A percentile compares a stretch with the other conserved stretches of the same genome.
Conservation (phyloP, 768 basidiomycete species). For the Mycena filopes region DNA sequence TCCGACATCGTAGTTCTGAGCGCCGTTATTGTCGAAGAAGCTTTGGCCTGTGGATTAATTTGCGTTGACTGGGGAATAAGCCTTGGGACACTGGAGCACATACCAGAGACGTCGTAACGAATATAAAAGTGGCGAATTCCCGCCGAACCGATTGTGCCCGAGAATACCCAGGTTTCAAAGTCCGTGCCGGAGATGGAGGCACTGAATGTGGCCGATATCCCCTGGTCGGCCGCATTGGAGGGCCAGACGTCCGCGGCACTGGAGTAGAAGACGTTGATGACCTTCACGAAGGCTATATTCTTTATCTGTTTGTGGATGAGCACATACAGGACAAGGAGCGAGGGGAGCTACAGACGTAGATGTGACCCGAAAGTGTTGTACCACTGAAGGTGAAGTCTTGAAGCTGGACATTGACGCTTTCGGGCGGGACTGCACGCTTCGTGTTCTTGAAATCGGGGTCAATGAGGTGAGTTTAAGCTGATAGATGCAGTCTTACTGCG, state of each 20-base stretch:
- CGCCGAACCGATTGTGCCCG: constrained; percentile 1
- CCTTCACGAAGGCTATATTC: constrained; percentile 8
- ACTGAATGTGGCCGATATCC: constrained; percentile 6
- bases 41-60: background rate
- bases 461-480: too few relatives aligned
- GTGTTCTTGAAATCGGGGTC: too few relatives aligned
- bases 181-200: constrained; percentile 11
- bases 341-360: background rate
- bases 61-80: too few relatives aligned
- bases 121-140: constrained; percentile 14
- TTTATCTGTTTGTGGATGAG: constrained; percentile 2
- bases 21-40: constrained; percentile 11
- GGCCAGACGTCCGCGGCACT: constrained; percentile 7
- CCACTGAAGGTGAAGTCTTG: constrained; percentile 10
- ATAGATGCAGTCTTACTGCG: too few relatives aligned
- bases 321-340: too few relatives aligned
- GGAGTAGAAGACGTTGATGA: constrained; percentile 11
- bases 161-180: constrained; percentile 16
- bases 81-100: background rate
- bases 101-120: constrained; percentile 15
- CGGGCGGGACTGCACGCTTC: constrained; percentile 8
- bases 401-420: constrained; percentile 15
- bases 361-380: background rate
- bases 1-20: constrained; percentile 12
- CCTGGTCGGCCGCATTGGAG: constrained; percentile 12